Conservation (phyloP, 2,329 filamentous ascomycete species). For the Cryphonectria radicalis region DNA sequence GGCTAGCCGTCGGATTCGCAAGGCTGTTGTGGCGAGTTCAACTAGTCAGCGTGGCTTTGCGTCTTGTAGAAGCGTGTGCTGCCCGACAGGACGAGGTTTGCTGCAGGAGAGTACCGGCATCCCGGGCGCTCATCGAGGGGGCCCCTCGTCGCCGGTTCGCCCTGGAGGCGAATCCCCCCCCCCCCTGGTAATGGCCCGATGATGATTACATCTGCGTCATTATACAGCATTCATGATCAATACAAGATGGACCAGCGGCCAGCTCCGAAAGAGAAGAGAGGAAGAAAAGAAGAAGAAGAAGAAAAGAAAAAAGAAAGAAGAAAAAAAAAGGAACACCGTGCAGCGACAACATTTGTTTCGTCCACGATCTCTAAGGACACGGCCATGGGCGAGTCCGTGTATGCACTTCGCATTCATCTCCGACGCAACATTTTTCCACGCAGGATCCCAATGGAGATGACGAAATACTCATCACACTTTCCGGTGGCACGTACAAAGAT, state of each 20-base stretch:
- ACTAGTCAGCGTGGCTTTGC: constrained; percentile 10
- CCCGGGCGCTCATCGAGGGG: not conserved
- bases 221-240: not conserved
- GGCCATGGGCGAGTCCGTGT: not conserved
- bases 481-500: not conserved
- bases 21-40: constrained; percentile 10
- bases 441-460: not conserved
- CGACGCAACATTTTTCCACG: not conserved
- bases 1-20: constrained; percentile 1
- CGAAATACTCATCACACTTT: not conserved
- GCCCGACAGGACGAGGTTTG: not conserved
- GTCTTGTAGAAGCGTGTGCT: not conserved
- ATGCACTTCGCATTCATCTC: not conserved
- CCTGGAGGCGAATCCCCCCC: constrained; percentile 5
- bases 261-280: constrained; percentile 1
- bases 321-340: not conserved
- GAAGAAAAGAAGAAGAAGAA: not conserved
- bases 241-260: not conserved
- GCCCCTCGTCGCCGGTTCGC: not conserved
- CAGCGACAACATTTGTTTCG: not conserved
- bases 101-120: not conserved
- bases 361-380: not conserved
- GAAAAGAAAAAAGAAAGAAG: too few species aligned
- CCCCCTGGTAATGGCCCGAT: not conserved
- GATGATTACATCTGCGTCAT: not conserved